These are phyloP conservation scores for Pugionium dolabratum DNA, from an alignment of 345 rosid species.

Conservation along the genomic window DNA sequence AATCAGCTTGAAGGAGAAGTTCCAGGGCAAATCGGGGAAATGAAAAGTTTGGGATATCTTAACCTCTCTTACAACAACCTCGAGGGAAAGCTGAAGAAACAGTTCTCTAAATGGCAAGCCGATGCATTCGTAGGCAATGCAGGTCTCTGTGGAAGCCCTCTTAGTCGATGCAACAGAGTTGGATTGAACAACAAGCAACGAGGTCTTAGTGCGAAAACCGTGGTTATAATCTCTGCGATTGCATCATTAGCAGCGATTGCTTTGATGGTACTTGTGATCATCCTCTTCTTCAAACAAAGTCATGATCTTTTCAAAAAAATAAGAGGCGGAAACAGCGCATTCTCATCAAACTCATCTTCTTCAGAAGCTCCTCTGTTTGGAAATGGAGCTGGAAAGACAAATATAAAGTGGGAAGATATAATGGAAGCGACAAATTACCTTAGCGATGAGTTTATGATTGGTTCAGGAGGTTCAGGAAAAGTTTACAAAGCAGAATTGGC, in stretches of 20 bases:
- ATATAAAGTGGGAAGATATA: constrained; percentile 77
- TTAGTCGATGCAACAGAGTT: constrained; percentile 45
- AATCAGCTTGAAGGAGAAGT: constrained; percentile 69
- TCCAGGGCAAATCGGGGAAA: constrained; percentile 60
- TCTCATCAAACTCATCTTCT: constrained; percentile 57
- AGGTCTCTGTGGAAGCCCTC: constrained; percentile 79
- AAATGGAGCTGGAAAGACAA: constrained; percentile 58
- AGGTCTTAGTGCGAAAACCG: constrained; percentile 50
- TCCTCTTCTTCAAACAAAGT: constrained; percentile 53
- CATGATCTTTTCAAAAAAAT: constrained; percentile 47
- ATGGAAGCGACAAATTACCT: constrained; percentile 79
- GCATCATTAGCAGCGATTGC: constrained; percentile 65
- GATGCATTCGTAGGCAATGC: constrained; percentile 66
- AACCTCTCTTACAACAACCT: constrained; percentile 75
- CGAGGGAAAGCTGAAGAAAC: constrained; percentile 67
- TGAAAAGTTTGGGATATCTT: constrained; percentile 84
- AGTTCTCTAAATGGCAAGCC: constrained; percentile 78
- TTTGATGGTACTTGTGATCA: constrained; percentile 55
- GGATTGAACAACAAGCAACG: constrained; percentile 38
- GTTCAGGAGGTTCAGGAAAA: constrained; percentile 94
- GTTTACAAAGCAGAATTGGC: constrained; percentile 69
- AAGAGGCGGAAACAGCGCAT: constrained; percentile 48
- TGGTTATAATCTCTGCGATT: constrained; percentile 62
- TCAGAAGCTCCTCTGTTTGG: constrained; percentile 72
- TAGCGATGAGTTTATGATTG: constrained; percentile 78